Base-by-base conservation (phyloP, 2,329 filamentous ascomycete genomes). In the Stagonosporopsis vannaccii region DNA sequence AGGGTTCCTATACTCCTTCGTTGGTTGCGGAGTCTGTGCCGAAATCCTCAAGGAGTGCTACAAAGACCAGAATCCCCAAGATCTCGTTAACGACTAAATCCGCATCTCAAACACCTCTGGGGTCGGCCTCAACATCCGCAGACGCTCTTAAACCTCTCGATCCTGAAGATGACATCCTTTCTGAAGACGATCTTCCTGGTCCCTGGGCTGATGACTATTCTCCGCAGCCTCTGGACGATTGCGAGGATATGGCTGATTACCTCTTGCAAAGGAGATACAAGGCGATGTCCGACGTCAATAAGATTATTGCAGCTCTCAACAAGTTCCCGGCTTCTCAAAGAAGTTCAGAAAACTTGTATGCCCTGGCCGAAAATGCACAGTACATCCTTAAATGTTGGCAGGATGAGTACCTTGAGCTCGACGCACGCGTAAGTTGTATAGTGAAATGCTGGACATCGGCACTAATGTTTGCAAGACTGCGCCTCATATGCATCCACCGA, bases 391-490 rank as follows among this genome's bases (percentile, higher is more conserved):
- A 80, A 62, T 70, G 78, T 36, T 83, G 85, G 75, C 85, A 88
- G 66, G 81, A 86, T 53, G 85, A 88, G 70, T 87, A 84, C 62
- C 71, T 86, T 22, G 75, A 76, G 49, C 75, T 87, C n/a, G 83
- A 85, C 53, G 80, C 71, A 41, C 66, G 65, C 32, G 74, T 75
- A 63, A 60, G 71, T 61, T 17, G 15, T 44, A 25, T 13, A 12
- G 9, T 19, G 15, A 3, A 39, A n/a, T 1, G 2, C 3, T 19
- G 9, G 9, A 4, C 8, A 23, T 11, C 9, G 15, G 12, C 4
- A 42, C 62, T 64, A 39, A 66, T 28, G 15, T 19, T 30, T 2
- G 71, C 26, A 39, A 82, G 62, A 84, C 83, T 42, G 78, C 80
- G 13, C 77, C 79, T 15, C 81, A 85, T 67, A 77, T 79, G 53